phyloP scores from a whole-genome alignment of 1,139 yeast genomes.

The Fermentozyma sake region DNA sequence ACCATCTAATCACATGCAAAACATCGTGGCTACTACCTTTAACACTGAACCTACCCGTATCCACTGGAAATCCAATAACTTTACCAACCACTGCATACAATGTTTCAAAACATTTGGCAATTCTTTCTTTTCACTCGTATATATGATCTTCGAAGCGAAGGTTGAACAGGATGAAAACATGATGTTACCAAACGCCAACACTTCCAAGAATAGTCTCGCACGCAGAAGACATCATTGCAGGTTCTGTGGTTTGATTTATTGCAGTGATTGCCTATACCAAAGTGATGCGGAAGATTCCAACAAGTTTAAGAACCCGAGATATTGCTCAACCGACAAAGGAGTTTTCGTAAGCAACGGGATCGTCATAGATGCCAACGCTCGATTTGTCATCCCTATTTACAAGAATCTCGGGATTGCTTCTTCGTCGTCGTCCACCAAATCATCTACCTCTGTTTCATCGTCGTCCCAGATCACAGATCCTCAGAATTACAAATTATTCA shows the following conservation, averaged over 20 bases:
- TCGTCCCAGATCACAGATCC: slow-evolving; percentile 6
- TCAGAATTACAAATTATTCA: slow-evolving; percentile 22
- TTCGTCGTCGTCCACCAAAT: too few relatives aligned
- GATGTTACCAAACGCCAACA: not conserved
- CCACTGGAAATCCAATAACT: slow-evolving; percentile 42
- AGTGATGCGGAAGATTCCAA: slow-evolving; percentile 9
- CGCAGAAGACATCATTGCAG: slow-evolving; percentile 42
- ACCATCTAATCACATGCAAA: too few relatives aligned
- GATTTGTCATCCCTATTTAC: slow-evolving; percentile 35
- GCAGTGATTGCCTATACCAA: slow-evolving; percentile 29
- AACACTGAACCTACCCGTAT: slow-evolving; percentile 31
- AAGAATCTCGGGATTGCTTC: too few relatives aligned
- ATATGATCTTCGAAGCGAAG: slow-evolving; percentile 9
- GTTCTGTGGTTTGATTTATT: slow-evolving; percentile 39
- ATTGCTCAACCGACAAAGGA: slow-evolving; percentile 11
- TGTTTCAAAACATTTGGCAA: slow-evolving; percentile 36
- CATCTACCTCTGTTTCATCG: too few relatives aligned
- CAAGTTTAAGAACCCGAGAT: slow-evolving; percentile 5
- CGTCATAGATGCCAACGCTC: slow-evolving; percentile 30
- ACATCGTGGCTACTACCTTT: not conserved
- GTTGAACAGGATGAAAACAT: slow-evolving; percentile 2
- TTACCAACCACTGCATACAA: slow-evolving; percentile 37
- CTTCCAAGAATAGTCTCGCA: not conserved
- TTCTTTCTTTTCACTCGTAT: slow-evolving; percentile 14
- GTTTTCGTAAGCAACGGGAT: slow-evolving; percentile 19